Base-by-base conservation (phyloP, 805 yeast species). In the Monosporozyma solicola region DNA sequence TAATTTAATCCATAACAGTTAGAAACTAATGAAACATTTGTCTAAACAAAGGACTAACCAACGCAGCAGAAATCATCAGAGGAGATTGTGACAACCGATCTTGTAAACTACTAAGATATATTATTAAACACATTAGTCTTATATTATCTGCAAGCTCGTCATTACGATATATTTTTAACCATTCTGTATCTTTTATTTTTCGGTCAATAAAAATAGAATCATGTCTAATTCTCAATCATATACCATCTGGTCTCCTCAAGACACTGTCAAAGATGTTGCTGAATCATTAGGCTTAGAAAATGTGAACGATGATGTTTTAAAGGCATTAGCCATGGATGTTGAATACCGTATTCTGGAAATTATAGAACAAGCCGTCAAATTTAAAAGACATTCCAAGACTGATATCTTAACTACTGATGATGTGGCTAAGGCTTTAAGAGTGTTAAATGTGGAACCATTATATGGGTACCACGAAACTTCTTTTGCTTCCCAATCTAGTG, bases 321-420 rank as follows among this genome's bases (percentile, higher is more conserved):
- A 89, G 64, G 88, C 94, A 57, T 73, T 94, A 56, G 98, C 99
- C 6, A 94, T 94, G 99, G 99, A 94, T 67, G 95, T 94, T n/a
- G 99, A 94, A 72, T 94, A 95, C 68, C 80, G 99, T 57, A 87
- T 94, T 58, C 92, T 92, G 67, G 98, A 94, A 71, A 87, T 94
- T 41, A 74, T 95, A 55, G 99, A 94, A 67, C 96, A 94, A 59
- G 98, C 99, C 22, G 82, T 86, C 53, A 94, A 94, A 68, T 92
- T 92, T 70, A 94, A 92, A 92, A 79, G 97, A 60, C 97, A 94
- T 69, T 82, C 94, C 29, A 92, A 91, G 68, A 75, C 98, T 48
- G 85, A 86, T 55, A 79, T 87, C 0, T 72, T 94, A 39, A 82
- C 89, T 29, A 87, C 96, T 0, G 77, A 79, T 47, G 99, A 94